Conservation (phyloP, 2,329 filamentous ascomycete species). For the Pseudogymnoascus sp. region DNA sequence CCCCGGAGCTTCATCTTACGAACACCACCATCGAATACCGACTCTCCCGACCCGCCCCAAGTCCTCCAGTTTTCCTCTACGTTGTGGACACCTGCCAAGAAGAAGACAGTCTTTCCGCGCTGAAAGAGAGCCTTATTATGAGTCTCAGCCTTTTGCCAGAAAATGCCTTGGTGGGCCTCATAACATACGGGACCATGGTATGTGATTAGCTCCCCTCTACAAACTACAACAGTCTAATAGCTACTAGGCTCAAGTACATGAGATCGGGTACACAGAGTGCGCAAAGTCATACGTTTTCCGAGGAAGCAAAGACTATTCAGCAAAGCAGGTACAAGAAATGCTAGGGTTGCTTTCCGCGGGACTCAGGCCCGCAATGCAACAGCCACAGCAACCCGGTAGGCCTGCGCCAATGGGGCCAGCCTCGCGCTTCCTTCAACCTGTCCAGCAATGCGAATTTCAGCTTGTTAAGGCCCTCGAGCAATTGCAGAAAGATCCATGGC, state of each 20-base stretch:
- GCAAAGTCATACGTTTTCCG: conserved; percentile 98
- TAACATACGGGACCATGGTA: conserved; percentile 92
- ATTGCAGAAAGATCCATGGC: conserved; percentile 95
- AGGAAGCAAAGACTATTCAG: conserved; percentile 94
- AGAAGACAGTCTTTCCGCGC: conserved; percentile 72
- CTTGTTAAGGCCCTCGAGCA: conserved; percentile 93
- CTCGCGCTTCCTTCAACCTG: conserved; percentile 84
- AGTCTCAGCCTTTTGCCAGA: conserved; percentile 75
- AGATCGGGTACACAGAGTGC: conserved; percentile 96
- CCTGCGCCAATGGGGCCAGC: conserved; percentile 71
- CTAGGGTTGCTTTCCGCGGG: conserved; percentile 71
- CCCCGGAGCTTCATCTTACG: conserved; percentile 71
- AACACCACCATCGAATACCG: conserved; percentile 90
- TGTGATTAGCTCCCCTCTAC: conserved; percentile 17
- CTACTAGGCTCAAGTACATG: conserved; percentile 79
- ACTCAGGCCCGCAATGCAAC: conserved; percentile 60
- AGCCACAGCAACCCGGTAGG: conserved; percentile 67
- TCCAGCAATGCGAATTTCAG: conserved; percentile 94
- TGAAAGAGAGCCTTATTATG: conserved; percentile 83
- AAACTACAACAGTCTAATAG: conserved; percentile 20
- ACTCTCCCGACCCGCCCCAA: conserved; percentile 73
- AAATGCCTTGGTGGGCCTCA: conserved; percentile 73
- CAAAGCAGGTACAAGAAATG: conserved; percentile 99
- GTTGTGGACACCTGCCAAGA: conserved; percentile 86
- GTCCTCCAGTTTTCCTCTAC: conserved; percentile 78